A percentile compares a stretch with the other conserved stretches of the same genome.
phyloP scores from a whole-genome alignment of 2,329 filamentous ascomycete genomes.

The Stagonosporopsis rhizophila region DNA sequence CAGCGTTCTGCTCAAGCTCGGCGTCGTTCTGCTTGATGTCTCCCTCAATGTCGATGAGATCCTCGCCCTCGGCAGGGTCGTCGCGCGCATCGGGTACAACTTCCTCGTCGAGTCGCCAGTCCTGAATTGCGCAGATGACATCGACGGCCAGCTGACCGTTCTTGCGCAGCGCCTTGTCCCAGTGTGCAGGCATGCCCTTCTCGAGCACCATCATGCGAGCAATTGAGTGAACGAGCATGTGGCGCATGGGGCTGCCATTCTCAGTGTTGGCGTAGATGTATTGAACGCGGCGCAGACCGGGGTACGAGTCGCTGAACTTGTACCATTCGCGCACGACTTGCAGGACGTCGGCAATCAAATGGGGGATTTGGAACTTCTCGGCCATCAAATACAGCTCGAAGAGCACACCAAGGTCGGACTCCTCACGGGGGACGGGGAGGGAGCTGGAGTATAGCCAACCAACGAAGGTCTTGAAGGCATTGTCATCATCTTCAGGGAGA shows the following conservation, averaged over 20 bases:
- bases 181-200: conserved; percentile 60
- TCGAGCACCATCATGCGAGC: conserved; percentile 60
- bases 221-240: conserved; percentile 57
- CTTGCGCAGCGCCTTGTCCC: conserved; percentile 62
- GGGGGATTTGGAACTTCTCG: conserved; percentile 60
- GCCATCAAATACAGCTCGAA: conserved; percentile 63
- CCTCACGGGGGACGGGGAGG: conserved; percentile 57
- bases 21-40: conserved; percentile 49
- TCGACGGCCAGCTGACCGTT: conserved; percentile 64
- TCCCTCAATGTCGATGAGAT: conserved; percentile 42
- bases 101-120: conserved; percentile 59
- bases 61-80: conserved; percentile 50
- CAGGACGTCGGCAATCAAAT: conserved; percentile 57
- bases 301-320: conserved; percentile 60
- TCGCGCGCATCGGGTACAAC: conserved; percentile 59
- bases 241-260: conserved; percentile 56
- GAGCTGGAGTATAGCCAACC: conserved; percentile 61
- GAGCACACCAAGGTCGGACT: conserved; percentile 58
- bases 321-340: conserved; percentile 60
- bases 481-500: conserved; percentile 61
- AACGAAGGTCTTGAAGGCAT: conserved; percentile 60
- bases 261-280: conserved; percentile 60
- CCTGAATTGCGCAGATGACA: conserved; percentile 61
- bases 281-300: conserved; percentile 61
- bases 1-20: conserved; percentile 35